Percentiles rank a stretch among this genome's conserved stretches.
phyloP scores from a whole-genome alignment of 495 filamentous ascomycete species.

The Trichoderma reesei region DNA sequence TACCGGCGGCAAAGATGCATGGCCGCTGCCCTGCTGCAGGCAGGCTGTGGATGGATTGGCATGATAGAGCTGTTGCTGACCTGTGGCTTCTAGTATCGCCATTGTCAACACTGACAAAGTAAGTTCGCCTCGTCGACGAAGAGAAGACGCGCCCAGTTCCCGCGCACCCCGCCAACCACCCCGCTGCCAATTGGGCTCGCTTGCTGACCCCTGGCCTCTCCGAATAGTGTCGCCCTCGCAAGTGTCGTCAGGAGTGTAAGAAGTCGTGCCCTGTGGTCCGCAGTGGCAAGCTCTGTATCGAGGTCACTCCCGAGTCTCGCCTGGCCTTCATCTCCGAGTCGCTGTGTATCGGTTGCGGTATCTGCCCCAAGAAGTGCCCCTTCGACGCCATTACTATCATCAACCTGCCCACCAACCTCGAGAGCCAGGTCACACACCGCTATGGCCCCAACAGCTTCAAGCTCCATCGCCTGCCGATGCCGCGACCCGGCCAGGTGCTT shows the following conservation, averaged over 20 bases:
- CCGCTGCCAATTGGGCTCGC: slow-evolving; percentile 10
- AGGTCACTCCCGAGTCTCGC: slow-evolving; percentile 81
- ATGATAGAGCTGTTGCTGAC: background rate
- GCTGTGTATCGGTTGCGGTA: slow-evolving; percentile 96
- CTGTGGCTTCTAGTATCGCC: slow-evolving; percentile 59
- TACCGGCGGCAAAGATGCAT: background rate
- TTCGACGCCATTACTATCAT: slow-evolving; percentile 98
- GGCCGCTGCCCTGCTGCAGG: background rate
- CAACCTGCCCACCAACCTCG: slow-evolving; percentile 97
- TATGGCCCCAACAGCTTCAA: slow-evolving; percentile 99
- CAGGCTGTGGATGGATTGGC: background rate
- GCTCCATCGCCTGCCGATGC: slow-evolving; percentile 90
- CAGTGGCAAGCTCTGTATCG: slow-evolving; percentile 93
- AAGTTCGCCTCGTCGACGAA: background rate
- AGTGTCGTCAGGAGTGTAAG: slow-evolving; percentile 98
- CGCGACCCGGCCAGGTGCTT: slow-evolving; percentile 90
- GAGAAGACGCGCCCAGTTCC: slow-evolving; percentile 13
- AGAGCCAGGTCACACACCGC: slow-evolving; percentile 93
- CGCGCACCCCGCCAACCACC: slow-evolving; percentile 12
- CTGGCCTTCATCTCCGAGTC: slow-evolving; percentile 97
- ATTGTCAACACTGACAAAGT: slow-evolving; percentile 98
- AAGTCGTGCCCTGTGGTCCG: slow-evolving; percentile 96
- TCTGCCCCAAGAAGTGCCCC: slow-evolving; percentile 98
- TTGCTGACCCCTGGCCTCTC: background rate
- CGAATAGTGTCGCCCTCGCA: slow-evolving; percentile 34